Percentiles rank a stretch among this genome's conserved stretches.
phyloP scores from a whole-genome alignment of 805 yeast genomes.

The Wickerhamomyces kurtzmanii region DNA sequence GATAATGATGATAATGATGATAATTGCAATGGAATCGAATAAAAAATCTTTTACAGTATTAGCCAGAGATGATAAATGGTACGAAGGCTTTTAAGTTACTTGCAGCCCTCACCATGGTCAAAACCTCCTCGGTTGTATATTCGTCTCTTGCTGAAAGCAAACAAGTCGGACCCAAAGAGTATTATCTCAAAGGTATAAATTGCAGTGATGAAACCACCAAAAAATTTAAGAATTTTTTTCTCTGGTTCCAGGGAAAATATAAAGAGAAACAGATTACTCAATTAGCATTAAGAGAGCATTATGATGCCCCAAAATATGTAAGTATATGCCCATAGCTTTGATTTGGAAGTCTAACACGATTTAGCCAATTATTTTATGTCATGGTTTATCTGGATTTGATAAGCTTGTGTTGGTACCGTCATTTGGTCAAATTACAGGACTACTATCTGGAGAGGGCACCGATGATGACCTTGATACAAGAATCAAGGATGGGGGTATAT shows the following conservation, averaged over 20 bases:
- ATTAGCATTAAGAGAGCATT: slow-evolving; percentile 22
- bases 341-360: not conserved
- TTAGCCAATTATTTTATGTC: slow-evolving; percentile 72
- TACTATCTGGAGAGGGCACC: slow-evolving; percentile 7
- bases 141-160: too few species aligned
- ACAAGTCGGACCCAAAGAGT: too few species aligned
- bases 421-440: slow-evolving; percentile 17
- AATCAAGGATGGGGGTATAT: slow-evolving; percentile 21
- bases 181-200: too few species aligned
- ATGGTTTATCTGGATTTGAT: slow-evolving; percentile 83
- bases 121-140: too few species aligned
- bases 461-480: slow-evolving; percentile 8
- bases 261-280: slow-evolving; percentile 7
- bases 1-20: too few species aligned
- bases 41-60: too few species aligned
- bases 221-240: slow-evolving; percentile 1
- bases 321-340: slow-evolving; percentile 2
- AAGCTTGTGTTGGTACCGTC: slow-evolving; percentile 34
- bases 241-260: too few species aligned
- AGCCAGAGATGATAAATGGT: too few species aligned
- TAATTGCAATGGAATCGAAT: too few species aligned
- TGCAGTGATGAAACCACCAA: not conserved
- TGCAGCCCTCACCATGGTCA: too few species aligned
- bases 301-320: slow-evolving; percentile 44
- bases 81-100: too few species aligned